These are phyloP conservation scores for Lathyrus sativus DNA, from an alignment of 306 rosid species.

Conservation along the genomic window DNA sequence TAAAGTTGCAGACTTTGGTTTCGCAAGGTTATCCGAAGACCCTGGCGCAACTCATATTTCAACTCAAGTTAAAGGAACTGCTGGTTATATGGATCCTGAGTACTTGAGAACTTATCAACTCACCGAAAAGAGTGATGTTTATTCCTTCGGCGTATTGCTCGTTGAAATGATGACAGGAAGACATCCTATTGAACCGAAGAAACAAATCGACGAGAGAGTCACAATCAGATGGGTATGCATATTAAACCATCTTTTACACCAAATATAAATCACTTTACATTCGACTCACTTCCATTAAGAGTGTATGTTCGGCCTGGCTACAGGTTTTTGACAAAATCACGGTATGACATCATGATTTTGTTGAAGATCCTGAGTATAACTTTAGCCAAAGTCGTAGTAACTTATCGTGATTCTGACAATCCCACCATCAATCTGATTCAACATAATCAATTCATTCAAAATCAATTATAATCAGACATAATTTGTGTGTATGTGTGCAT, in stretches of 20 bases:
- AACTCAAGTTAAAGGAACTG: constrained; percentile 94
- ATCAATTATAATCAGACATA: not conserved
- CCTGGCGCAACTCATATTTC: constrained; percentile 75
- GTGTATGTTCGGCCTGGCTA: too few relatives aligned
- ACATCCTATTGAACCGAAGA: constrained; percentile 70
- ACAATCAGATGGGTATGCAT: constrained; percentile 91
- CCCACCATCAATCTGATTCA: too few relatives aligned
- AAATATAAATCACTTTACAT: too few relatives aligned
- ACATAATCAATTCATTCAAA: too few relatives aligned
- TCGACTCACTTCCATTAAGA: too few relatives aligned
- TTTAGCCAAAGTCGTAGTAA: too few relatives aligned
- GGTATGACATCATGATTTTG: too few relatives aligned
- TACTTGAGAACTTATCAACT: constrained; percentile 87
- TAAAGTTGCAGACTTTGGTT: constrained; percentile 96
- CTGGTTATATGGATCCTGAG: constrained; percentile 98
- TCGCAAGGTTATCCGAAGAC: constrained; percentile 76
- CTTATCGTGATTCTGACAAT: too few relatives aligned
- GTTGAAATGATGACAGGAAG: constrained; percentile 89
- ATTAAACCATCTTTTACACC: not conserved
- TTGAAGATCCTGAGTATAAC: too few relatives aligned
- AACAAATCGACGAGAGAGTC: constrained; percentile 60
- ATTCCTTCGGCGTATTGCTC: constrained; percentile 93
- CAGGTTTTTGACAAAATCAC: too few relatives aligned
- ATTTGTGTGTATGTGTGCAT: constrained; percentile 43
- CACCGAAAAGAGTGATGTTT: constrained; percentile 93